These are phyloP conservation scores for Lentinula sp. DNA, from an alignment of 768 basidiomycete genomes.

Conservation along the genomic window DNA sequence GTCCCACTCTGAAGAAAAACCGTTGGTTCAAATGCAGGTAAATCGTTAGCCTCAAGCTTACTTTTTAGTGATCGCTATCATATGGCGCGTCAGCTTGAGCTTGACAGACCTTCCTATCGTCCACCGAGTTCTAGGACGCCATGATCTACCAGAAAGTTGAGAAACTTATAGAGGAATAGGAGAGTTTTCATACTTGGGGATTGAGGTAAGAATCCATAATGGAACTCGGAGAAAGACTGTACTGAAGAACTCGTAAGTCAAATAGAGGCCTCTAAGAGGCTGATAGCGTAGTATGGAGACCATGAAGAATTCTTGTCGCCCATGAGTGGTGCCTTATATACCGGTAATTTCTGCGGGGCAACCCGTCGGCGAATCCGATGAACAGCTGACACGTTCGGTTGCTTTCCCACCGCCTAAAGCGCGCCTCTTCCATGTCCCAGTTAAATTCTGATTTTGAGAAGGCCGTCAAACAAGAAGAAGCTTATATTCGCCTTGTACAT, in stretches of 20 bases:
- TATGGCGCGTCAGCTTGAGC: conserved; percentile 26
- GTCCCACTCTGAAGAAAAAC: conserved; percentile 26
- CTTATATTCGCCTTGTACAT: conserved; percentile 55
- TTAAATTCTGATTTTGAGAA: conserved; percentile 44
- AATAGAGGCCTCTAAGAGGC: conserved; percentile 43
- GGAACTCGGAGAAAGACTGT: conserved; percentile 40
- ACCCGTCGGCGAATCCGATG: not conserved
- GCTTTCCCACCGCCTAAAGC: not conserved
- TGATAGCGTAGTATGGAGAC: conserved; percentile 30
- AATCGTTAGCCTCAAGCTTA: conserved; percentile 12
- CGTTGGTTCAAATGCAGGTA: not conserved
- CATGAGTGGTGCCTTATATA: not conserved
- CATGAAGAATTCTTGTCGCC: conserved; percentile 14
- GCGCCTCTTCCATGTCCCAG: conserved; percentile 15
- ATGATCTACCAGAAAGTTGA: conserved; percentile 19
- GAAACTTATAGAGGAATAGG: not conserved
- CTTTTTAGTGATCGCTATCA: conserved; percentile 19
- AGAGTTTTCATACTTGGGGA: conserved; percentile 24
- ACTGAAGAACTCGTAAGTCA: conserved; percentile 33
- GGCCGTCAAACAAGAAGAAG: conserved; percentile 62
- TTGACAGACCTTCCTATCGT: conserved; percentile 30
- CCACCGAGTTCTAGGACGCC: conserved; percentile 44
- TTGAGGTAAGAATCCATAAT: conserved; percentile 35
- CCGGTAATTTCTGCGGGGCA: not conserved
- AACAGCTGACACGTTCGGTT: not conserved